Percentiles rank a stretch among this genome's conserved stretches.
Evolutionary conservation across 1,139 yeast species (phyloP).

Genomic region (Kodamaea anthophila): DNA sequence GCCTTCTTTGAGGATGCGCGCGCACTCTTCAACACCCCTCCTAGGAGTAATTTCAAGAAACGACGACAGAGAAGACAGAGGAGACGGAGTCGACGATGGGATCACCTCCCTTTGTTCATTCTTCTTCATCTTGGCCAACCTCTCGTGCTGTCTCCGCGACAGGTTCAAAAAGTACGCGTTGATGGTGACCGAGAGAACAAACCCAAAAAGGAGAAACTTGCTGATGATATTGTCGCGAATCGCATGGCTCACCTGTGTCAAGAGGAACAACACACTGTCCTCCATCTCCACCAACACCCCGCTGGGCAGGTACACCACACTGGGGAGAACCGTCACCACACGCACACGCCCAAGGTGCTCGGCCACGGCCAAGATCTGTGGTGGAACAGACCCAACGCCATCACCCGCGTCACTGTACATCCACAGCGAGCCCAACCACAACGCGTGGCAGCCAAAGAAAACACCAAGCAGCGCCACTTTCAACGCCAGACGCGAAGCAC

Average conservation of each 20-base stretch:
- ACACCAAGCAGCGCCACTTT: constrained; percentile 63
- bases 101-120: not conserved
- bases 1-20: constrained; percentile 63
- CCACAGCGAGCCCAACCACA: constrained; percentile 74
- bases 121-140: constrained; percentile 17
- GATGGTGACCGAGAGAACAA: constrained; percentile 70
- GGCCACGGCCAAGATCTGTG: constrained; percentile 31
- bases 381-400: constrained; percentile 17
- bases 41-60: constrained; percentile 22
- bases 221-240: constrained; percentile 79
- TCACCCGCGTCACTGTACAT: constrained; percentile 41
- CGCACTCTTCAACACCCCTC: constrained; percentile 56
- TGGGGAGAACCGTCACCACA: constrained; percentile 61
- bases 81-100: constrained; percentile 6
- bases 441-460: constrained; percentile 67
- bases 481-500: constrained; percentile 26
- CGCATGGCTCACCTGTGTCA: constrained; percentile 61
- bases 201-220: constrained; percentile 66
- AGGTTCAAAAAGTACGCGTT: constrained; percentile 82
- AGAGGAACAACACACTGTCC: constrained; percentile 48
- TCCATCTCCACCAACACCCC: constrained; percentile 61
- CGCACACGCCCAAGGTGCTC: constrained; percentile 43
- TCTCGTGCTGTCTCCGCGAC: constrained; percentile 53
- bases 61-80: constrained; percentile 13
- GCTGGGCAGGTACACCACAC: constrained; percentile 64